Evolutionary conservation across 2,329 filamentous ascomycete species (phyloP).

Genomic region (Diplodia intermedia): DNA sequence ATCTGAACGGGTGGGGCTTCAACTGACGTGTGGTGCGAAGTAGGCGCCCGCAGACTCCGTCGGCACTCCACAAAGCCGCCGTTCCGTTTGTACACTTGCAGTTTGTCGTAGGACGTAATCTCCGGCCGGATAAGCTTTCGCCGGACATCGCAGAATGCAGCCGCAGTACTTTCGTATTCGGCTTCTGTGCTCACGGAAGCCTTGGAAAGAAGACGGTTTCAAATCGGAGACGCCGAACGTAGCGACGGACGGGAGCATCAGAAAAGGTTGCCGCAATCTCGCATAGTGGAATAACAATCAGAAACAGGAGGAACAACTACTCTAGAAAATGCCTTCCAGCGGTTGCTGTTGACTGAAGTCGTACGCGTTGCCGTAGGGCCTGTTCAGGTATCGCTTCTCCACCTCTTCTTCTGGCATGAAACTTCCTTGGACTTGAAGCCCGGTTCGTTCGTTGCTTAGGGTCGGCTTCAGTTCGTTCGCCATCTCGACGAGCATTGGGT

Average conservation of each 20-base stretch:
- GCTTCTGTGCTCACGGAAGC: neutral
- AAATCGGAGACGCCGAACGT: neutral
- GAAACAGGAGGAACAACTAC: neutral
- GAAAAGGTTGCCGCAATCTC: neutral
- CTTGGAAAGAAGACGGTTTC: neutral
- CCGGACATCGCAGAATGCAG: neutral
- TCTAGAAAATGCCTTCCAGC: constrained; percentile 40
- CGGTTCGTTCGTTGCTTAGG: constrained; percentile 50
- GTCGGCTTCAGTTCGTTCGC: constrained; percentile 57
- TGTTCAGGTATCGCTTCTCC: constrained; percentile 58
- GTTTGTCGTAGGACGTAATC: neutral
- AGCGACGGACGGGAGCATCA: neutral
- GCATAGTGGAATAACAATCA: too few species aligned
- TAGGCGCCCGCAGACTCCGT: neutral
- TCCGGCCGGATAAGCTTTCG: neutral
- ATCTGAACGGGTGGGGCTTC: neutral
- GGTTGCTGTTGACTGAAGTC: constrained; percentile 61
- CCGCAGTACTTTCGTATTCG: neutral
- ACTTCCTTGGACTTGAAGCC: constrained; percentile 59
- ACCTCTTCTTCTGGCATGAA: constrained; percentile 56
- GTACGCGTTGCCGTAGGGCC: constrained; percentile 68
- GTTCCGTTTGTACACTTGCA: neutral
- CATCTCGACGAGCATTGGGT: constrained; percentile 64
- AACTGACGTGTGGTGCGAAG: neutral
- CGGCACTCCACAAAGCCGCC: neutral